Evolutionary conservation across 2,329 filamentous ascomycete genomes (phyloP).

Genomic region (Teratosphaeria epicoccoides): DNA sequence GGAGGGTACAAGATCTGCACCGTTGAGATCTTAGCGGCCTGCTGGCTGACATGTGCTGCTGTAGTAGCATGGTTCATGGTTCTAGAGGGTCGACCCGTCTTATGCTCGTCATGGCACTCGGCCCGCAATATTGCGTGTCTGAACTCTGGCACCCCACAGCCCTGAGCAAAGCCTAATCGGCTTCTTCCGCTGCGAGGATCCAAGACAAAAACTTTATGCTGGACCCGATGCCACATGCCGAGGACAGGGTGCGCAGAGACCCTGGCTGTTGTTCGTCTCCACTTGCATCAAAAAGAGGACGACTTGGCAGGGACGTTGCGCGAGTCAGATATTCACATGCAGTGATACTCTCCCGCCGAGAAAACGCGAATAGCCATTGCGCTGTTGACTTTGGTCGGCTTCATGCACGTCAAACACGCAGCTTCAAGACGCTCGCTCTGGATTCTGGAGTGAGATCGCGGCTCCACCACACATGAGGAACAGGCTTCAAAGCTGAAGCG

Average conservation of each 20-base stretch:
- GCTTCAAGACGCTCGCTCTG: not conserved
- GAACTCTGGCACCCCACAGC: constrained; percentile 1
- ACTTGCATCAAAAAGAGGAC: too few species aligned
- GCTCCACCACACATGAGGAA: not conserved
- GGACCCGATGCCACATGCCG: not conserved
- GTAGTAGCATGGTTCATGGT: constrained; percentile 5
- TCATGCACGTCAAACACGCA: not conserved
- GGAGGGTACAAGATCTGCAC: not conserved
- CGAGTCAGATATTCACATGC: too few species aligned
- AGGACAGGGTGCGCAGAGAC: not conserved
- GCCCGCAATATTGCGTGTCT: constrained; percentile 7
- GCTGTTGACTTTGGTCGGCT: not conserved
- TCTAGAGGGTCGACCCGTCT: constrained; percentile 1
- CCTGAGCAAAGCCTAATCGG: not conserved
- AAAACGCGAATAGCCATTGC: not conserved
- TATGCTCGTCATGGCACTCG: constrained; percentile 8
- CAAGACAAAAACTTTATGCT: not conserved
- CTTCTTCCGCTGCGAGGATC: not conserved
- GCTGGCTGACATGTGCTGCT: not conserved
- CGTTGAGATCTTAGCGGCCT: not conserved
- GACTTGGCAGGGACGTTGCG: too few species aligned
- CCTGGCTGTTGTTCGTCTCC: not conserved
- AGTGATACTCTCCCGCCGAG: not conserved
- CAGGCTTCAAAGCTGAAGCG: too few species aligned
- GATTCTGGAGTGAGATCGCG: not conserved